Base-by-base conservation (phyloP, 2,329 filamentous ascomycete species). In the Fusarium globosum region DNA sequence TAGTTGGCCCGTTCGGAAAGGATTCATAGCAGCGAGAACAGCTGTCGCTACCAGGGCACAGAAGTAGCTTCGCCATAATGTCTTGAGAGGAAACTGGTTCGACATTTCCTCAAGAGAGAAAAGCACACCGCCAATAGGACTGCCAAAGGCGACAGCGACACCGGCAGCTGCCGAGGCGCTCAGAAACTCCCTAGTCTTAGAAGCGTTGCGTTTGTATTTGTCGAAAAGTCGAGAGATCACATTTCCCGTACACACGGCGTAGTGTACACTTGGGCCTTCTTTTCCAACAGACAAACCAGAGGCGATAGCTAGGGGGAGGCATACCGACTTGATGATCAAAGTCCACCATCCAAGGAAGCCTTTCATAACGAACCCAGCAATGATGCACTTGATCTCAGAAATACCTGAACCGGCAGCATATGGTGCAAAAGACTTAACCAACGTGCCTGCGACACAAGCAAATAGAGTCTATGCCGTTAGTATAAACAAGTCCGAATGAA, bases 21-120 rank as follows among this genome's bases (percentile, higher is more conserved):
- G 96, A 77, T 99, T 99, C 94, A 99, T 97, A 66, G 94, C 94
- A 33, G 96, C 93, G 43, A 99, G 85, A 21, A 97, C 94, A 56
- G 95, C 94, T 2, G 96, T 98, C 10, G 95, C 96, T 10, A 99
- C 96, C 73, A 99, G 85, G 36, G 96, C 96, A 82, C 96, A 99
- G 81, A 99, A 98, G 81, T 98, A 99, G 81, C 95, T 98, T 76
- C 96, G 90, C 96, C 96, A 98, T 83, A 99, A 90, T 1, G 96
- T 99, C 83, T 98, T 98, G 26, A 99, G 88, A 1, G 96, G 96
- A 77, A 99, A 99, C 79, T 97, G 93, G 65, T 91, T 97, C 21
- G 95, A 96, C 93, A 99, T 98, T 86, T 99, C 96, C 85, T 99
- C 96, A 12, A 99, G 86, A 7, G 96, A 98, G 84, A 99, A 99